phyloP scores from a whole-genome alignment of 495 filamentous ascomycete genomes.

The Podospora tetraspora region DNA sequence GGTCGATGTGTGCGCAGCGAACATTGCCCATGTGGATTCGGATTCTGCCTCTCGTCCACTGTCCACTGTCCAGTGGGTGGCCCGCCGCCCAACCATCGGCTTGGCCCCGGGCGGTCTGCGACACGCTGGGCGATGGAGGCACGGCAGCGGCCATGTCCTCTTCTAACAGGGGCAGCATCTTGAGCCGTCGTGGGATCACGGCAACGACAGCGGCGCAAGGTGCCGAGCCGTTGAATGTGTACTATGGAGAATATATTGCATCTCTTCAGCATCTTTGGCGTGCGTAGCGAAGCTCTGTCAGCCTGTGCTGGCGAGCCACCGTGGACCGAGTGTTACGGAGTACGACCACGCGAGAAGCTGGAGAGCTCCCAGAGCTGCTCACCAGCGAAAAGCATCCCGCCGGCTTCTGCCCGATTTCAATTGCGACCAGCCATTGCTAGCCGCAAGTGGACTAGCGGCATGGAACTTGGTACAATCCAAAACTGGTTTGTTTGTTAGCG shows the following conservation, averaged over 20 bases:
- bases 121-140: not conserved
- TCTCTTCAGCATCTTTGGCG: not conserved
- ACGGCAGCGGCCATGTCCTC: not conserved
- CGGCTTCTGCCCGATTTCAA: not conserved
- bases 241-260: not conserved
- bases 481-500: too few relatives aligned
- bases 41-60: constrained; percentile 5
- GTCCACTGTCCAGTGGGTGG: not conserved
- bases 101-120: not conserved
- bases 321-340: constrained; percentile 24
- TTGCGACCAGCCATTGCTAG: constrained; percentile 2
- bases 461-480: too few relatives aligned
- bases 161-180: not conserved
- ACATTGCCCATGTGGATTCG: constrained; percentile 10
- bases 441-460: constrained; percentile 10
- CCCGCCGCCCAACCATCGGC: constrained; percentile 2
- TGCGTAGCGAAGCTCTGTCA: not conserved
- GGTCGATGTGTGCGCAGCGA: constrained; percentile 27
- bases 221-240: not conserved
- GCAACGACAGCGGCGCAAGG: not conserved
- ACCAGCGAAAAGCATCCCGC: constrained; percentile 7
- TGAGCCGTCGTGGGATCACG: not conserved
- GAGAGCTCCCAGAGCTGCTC: constrained; percentile 10
- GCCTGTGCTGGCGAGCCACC: constrained; percentile 3
- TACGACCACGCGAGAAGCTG: constrained; percentile 15